A percentile compares a stretch with the other conserved stretches of the same genome.
Conservation (phyloP, 768 basidiomycete species). For the Russula lepida region DNA sequence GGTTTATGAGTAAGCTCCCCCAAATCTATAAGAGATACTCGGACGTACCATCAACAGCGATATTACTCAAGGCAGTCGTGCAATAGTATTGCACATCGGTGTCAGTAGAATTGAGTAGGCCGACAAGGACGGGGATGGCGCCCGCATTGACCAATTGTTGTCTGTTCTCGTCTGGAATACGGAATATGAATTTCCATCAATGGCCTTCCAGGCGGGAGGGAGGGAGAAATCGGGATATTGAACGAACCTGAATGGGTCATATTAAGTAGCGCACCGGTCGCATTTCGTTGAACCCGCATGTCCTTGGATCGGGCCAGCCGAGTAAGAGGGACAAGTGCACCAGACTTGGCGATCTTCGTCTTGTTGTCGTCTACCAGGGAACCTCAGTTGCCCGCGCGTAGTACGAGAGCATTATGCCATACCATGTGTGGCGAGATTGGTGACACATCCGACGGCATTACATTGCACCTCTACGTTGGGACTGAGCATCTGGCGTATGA, state of each 20-base stretch:
- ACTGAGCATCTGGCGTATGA: conserved; percentile 98
- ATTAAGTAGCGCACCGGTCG: conserved; percentile 94
- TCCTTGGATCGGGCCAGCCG: conserved; percentile 95
- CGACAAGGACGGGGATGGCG: conserved; percentile 94
- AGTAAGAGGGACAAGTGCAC: conserved; percentile 95
- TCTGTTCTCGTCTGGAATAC: conserved; percentile 82
- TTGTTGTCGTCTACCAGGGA: conserved; percentile 85
- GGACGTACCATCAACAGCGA: conserved; percentile 82
- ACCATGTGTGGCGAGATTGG: conserved; percentile 98
- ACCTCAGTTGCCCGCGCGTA: neutral
- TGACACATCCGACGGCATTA: conserved; percentile 98
- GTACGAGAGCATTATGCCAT: conserved; percentile 23
- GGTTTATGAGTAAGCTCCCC: conserved; percentile 1
- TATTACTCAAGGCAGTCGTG: conserved; percentile 96
- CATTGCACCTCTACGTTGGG: conserved; percentile 99
- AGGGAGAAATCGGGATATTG: conserved; percentile 1
- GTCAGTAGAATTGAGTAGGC: conserved; percentile 87
- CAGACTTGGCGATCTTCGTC: conserved; percentile 98
- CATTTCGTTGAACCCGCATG: conserved; percentile 98
- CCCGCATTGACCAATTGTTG: conserved; percentile 98
- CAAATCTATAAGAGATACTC: neutral
- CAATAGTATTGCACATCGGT: conserved; percentile 99
- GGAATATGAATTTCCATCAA: neutral
- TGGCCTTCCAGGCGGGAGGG: neutral
- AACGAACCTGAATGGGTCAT: conserved; percentile 95